A percentile compares a stretch with the other conserved stretches of the same genome.
These are phyloP conservation scores for Penicillium sp. DNA, from an alignment of 2,329 filamentous ascomycete species.

Conservation along the genomic window DNA sequence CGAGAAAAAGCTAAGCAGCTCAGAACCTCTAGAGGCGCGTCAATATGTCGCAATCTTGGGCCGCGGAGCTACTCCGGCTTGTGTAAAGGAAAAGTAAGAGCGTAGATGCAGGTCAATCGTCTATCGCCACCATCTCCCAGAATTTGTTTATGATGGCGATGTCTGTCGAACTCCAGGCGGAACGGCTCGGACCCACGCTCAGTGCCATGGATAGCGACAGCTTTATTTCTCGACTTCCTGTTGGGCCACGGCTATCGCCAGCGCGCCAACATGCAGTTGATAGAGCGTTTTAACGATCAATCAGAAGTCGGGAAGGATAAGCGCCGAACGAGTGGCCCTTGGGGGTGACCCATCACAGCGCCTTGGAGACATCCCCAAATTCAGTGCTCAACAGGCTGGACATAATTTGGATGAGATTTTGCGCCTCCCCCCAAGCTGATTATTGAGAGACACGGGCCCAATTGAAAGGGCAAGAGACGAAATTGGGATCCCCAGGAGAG, in stretches of 20 bases:
- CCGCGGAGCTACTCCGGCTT: background rate
- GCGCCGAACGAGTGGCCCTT: constrained; percentile 5
- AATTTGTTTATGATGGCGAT: background rate
- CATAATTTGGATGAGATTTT: constrained; percentile 9
- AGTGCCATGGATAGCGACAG: constrained; percentile 11
- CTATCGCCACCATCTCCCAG: background rate
- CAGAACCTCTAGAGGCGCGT: background rate
- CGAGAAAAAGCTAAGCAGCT: background rate
- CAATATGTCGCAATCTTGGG: background rate
- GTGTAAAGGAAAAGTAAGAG: background rate
- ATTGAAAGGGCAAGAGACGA: background rate
- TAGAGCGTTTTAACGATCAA: constrained; percentile 5
- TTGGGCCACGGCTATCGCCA: constrained; percentile 2
- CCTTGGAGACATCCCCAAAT: constrained; percentile 8
- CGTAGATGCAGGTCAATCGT: background rate
- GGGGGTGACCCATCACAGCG: constrained; percentile 11
- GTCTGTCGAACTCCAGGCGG: constrained; percentile 10
- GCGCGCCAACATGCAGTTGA: background rate
- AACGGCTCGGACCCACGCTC: constrained; percentile 19
- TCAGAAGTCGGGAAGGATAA: constrained; percentile 7
- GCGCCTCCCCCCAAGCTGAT: constrained; percentile 2
- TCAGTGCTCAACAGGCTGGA: background rate
- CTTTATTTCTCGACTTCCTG: constrained; percentile 8
- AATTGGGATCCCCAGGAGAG: constrained; percentile 10
- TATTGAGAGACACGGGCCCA: constrained; percentile 5